Conservation (phyloP, 2,329 filamentous ascomycete species). For the Stagonosporopsis vannaccii region DNA sequence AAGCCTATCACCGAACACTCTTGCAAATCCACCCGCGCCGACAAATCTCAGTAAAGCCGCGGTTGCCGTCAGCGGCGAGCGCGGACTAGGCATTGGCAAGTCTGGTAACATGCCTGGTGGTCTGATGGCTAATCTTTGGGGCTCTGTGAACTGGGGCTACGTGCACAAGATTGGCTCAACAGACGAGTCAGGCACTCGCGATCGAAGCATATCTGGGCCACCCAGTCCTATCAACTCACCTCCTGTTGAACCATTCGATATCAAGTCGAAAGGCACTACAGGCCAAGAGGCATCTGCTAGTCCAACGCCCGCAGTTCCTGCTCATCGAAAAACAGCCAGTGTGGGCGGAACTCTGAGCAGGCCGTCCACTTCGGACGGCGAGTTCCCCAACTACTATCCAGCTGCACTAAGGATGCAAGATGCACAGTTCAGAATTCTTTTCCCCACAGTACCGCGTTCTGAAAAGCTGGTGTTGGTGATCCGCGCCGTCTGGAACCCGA, state of each 20-base stretch:
- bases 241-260: constrained; percentile 29
- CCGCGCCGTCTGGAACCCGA: constrained; percentile 85
- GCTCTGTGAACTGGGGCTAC: constrained; percentile 81
- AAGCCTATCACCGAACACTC: constrained; percentile 79
- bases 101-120: constrained; percentile 78
- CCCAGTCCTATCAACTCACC: constrained; percentile 43
- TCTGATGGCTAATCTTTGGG: constrained; percentile 93
- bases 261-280: constrained; percentile 16
- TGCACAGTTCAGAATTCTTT: constrained; percentile 90
- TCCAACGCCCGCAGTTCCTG: constrained; percentile 20
- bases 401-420: constrained; percentile 83
- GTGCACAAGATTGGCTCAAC: constrained; percentile 67
- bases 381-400: constrained; percentile 80
- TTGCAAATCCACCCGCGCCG: constrained; percentile 81
- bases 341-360: constrained; percentile 52
- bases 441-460: constrained; percentile 77
- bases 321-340: constrained; percentile 66
- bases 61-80: constrained; percentile 80
- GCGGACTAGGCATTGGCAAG: constrained; percentile 68
- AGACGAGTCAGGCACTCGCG: constrained; percentile 50
- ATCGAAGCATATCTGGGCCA: constrained; percentile 43
- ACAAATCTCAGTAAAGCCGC: constrained; percentile 89
- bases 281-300: constrained; percentile 18
- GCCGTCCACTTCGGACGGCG: constrained; percentile 39
- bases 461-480: constrained; percentile 93